Base-by-base conservation (phyloP, 2,329 filamentous ascomycete species). In the Colletotrichum sidae region DNA sequence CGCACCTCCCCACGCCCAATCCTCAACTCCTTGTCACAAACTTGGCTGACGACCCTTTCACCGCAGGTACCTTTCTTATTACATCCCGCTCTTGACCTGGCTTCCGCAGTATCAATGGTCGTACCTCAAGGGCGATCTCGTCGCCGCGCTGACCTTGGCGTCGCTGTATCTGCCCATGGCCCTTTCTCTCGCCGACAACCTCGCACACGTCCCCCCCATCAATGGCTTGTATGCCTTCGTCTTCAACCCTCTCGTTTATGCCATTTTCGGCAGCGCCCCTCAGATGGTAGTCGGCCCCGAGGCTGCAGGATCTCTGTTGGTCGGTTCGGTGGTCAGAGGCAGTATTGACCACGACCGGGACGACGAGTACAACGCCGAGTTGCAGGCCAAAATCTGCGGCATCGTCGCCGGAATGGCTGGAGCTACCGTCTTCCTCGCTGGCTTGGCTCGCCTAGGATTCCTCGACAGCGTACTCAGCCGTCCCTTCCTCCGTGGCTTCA, bases 91-190 rank as follows among this genome's bases (percentile, higher is more conserved):
- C 67, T 81, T 97, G 69, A 94, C 91, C 69, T 99, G 96, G 96
- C 90, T 97, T 68, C 85, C 84, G 56, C 93, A 97, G 79, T 99
- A 99, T 78, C 88, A 87, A 71, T 90, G 88, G 85, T 86, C 88
- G 4, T 97, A 92, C 78, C 78, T 98, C 52, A 88, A 90, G 71
- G 96, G 96, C 52, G 96, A 99, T 77, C 80, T 98, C 15, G 83
- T 97, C 12, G 91, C 95, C 8, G 94, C 95, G 53, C 77, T 98
- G 68, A 98, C 96, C n/a, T 91, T 99, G 81, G 93, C 95, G n/a
- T 97, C 94, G 34, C 96, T 99, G 81, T 99, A 99, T 77, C 91
- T 99, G 42, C 96, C 96, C 55, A 97, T 99, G 94, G 92, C 94
- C 0, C 86, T 99, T 12, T 98, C 96, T 0, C 91, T 96, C 69